These are phyloP conservation scores for Elsinoe arachidis DNA, from an alignment of 2,329 filamentous ascomycete genomes.

Conservation along the genomic window DNA sequence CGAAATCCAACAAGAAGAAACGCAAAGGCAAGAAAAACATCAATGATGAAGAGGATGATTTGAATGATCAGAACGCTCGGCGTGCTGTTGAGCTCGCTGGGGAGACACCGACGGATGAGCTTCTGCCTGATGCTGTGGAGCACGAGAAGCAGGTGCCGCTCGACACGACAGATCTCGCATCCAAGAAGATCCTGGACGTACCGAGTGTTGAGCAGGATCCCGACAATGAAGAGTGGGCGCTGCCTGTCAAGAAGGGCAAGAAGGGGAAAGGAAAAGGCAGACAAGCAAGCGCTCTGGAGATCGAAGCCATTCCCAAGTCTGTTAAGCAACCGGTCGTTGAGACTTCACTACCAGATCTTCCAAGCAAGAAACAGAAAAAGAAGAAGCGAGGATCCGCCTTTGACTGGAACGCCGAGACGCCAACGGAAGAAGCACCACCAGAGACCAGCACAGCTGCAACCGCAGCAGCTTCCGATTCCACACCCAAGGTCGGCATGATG, in stretches of 20 bases:
- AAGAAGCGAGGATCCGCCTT: conserved; percentile 4
- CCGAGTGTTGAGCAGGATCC: neutral
- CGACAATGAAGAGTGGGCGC: conserved; percentile 16
- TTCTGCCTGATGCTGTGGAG: neutral
- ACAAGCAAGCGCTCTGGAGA: neutral
- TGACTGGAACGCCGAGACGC: conserved; percentile 2
- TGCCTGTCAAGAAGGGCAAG: conserved; percentile 27
- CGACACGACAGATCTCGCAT: neutral
- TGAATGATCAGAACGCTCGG: neutral
- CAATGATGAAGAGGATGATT: neutral
- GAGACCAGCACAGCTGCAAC: neutral
- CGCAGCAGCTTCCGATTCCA: neutral
- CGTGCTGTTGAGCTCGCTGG: conserved; percentile 9
- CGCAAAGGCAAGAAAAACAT: conserved; percentile 35
- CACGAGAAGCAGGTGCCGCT: neutral
- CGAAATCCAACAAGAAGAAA: conserved; percentile 32
- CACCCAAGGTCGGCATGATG: neutral
- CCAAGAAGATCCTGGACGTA: neutral
- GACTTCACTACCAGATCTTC: neutral
- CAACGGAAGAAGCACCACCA: neutral
- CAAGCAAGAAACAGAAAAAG: conserved; percentile 8
- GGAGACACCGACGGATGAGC: neutral
- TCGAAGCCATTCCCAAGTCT: neutral
- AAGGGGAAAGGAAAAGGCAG: conserved; percentile 21
- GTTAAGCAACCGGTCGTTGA: neutral